Evolutionary conservation across 2,329 filamentous ascomycete species (phyloP).

Genomic region (Endocalyx cinctus): DNA sequence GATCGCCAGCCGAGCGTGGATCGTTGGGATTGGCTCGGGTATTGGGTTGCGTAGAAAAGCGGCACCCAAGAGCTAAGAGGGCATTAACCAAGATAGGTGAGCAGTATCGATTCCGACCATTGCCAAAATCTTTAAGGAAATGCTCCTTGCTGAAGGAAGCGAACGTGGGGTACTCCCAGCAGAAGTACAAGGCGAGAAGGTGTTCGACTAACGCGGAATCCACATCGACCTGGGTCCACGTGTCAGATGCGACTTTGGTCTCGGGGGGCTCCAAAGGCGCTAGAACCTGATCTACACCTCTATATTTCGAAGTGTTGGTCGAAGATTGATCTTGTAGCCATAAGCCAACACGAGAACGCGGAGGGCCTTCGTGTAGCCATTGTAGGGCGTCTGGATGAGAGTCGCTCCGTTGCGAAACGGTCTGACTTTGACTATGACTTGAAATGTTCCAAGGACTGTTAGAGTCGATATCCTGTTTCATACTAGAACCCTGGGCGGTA

Average conservation of each 20-base stretch:
- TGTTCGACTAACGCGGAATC: slow-evolving; percentile 58
- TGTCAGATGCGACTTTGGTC: slow-evolving; percentile 35
- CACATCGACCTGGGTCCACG: slow-evolving; percentile 59
- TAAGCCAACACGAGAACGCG: slow-evolving; percentile 42
- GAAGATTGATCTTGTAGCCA: slow-evolving; percentile 43
- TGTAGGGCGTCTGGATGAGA: slow-evolving; percentile 43
- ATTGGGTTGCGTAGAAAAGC: slow-evolving; percentile 61
- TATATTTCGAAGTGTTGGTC: slow-evolving; percentile 27
- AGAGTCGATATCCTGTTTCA: slow-evolving; percentile 36
- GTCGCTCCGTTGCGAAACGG: slow-evolving; percentile 40
- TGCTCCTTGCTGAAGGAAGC: slow-evolving; percentile 67
- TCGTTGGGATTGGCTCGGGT: slow-evolving; percentile 60
- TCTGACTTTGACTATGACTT: slow-evolving; percentile 41
- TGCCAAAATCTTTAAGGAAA: slow-evolving; percentile 61
- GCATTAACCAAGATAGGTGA: slow-evolving; percentile 64
- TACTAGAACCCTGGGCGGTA: slow-evolving; percentile 23
- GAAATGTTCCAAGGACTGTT: slow-evolving; percentile 47
- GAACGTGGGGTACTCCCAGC: slow-evolving; percentile 73
- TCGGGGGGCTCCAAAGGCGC: slow-evolving; percentile 41
- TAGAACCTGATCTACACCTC: slow-evolving; percentile 44
- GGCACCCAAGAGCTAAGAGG: slow-evolving; percentile 61
- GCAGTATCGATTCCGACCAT: slow-evolving; percentile 60
- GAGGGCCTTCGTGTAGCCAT: slow-evolving; percentile 40
- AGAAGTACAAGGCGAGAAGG: slow-evolving; percentile 64
- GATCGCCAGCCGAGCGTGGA: slow-evolving; percentile 62